Conservation (phyloP, 2,329 filamentous ascomycete genomes). For the Akanthomyces dipterigenus region DNA sequence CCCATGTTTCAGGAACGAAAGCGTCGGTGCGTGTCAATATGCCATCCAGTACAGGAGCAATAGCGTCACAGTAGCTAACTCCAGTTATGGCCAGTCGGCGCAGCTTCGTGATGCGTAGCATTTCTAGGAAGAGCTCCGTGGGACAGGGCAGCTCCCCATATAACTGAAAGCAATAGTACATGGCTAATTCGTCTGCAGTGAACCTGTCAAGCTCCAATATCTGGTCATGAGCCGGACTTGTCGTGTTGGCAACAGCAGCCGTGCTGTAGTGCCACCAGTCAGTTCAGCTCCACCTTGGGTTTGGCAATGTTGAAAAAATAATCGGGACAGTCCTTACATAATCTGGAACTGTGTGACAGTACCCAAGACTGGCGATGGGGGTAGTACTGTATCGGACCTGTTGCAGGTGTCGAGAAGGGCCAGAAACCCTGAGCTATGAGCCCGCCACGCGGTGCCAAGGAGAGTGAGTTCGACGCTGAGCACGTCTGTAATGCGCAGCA, state of each 20-base stretch:
- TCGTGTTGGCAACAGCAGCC: not conserved
- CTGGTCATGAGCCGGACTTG: not conserved
- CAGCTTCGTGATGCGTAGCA: not conserved
- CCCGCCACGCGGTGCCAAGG: not conserved
- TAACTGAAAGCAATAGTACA: not conserved
- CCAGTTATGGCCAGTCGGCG: not conserved
- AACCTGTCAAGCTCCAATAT: not conserved
- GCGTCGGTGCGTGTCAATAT: not conserved
- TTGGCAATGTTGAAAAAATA: not conserved
- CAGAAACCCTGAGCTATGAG: not conserved
- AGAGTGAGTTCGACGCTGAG: not conserved
- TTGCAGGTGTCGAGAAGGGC: not conserved
- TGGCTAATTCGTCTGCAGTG: not conserved
- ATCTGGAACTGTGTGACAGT: not conserved
- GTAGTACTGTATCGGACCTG: not conserved
- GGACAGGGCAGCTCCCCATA: conserved; percentile 2
- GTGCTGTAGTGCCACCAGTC: not conserved
- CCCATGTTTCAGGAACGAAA: not conserved
- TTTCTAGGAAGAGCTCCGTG: not conserved
- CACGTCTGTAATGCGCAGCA: conserved; percentile 1
- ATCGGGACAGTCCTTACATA: not conserved
- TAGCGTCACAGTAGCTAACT: not conserved
- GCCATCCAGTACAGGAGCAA: not conserved
- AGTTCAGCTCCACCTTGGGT: not conserved
- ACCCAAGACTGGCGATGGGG: not conserved